Base-by-base conservation (phyloP, 108 stramenopile species). In the Cyclotella sp. region DNA sequence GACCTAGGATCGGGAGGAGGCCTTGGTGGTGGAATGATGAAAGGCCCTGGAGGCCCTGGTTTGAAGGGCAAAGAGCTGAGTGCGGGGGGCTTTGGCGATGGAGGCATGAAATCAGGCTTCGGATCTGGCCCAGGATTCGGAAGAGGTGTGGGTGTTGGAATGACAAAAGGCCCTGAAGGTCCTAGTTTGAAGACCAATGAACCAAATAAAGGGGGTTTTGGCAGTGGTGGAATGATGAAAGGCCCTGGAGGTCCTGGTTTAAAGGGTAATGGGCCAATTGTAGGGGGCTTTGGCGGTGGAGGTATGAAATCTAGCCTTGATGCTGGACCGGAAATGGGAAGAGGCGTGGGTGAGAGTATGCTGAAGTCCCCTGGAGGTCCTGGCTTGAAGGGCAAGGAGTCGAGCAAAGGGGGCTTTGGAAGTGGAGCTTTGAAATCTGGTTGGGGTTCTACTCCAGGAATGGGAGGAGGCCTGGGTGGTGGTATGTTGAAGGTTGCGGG, bases 11-110 rank as follows among this genome's bases (percentile, higher is more conserved):
- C 6, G 34, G 34, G 6, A 34, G 8, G 49, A 51, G 49, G n/a
- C 49, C 8, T 51, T 3, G 49, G 49, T 6, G 49, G 49, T 51
- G 49, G 49, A 51, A 51, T 51, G 49, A 51, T 51, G 49, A 51
- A 51, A 8, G 18, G 5, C 18, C 18, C 18, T 51, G 49, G 19
- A 19, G 49, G 3, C 8, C 3, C 19, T 6, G 19, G 49, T 51
- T 8, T 51, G 1, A 3, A 51, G 49, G 19, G 19, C 49, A 51
- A 51, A 6, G 19, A 19, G 49, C 49, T 6, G 8, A 51, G 49
- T 19, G 8, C 1, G 19, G 49, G 19, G 49, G 19, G n/a, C 49
- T 51, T 51, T 51, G 49, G 49, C 3, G 49, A 8, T 8, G 8
- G n/a, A 8, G 19, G 1, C 3, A 19, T 19, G 19, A 51, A 19